A percentile compares a stretch with the other conserved stretches of the same genome.
Conservation (phyloP, 2,329 filamentous ascomycete genomes). For the Alternaria alternata region DNA sequence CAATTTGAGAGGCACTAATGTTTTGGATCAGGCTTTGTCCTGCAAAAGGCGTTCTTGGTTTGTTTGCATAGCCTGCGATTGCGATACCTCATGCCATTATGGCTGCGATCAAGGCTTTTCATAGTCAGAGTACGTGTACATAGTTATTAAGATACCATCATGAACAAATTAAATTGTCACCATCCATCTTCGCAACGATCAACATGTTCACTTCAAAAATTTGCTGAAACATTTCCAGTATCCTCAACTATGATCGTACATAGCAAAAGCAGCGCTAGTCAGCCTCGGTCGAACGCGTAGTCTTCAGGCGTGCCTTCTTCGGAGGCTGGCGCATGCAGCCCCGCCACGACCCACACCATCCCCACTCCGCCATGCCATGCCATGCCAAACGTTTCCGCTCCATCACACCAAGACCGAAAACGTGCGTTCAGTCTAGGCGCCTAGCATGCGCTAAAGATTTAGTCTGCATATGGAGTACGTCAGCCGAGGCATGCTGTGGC, state of each 20-base stretch:
- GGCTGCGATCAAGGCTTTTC: conserved; percentile 22
- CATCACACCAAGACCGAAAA: conserved; percentile 25
- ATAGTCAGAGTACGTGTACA: conserved; percentile 12
- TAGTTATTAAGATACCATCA: conserved; percentile 21
- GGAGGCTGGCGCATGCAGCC: background rate
- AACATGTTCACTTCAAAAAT: background rate
- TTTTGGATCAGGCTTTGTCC: conserved; percentile 4
- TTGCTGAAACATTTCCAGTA: background rate
- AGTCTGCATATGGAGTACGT: conserved; percentile 16
- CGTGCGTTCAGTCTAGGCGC: conserved; percentile 21
- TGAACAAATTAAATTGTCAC: background rate
- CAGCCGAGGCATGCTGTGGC: conserved; percentile 30
- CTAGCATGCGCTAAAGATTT: conserved; percentile 13
- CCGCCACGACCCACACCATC: background rate
- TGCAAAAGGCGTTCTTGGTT: conserved; percentile 20
- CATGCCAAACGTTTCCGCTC: conserved; percentile 27
- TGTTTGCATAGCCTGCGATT: conserved; percentile 32
- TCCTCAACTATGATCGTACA: background rate
- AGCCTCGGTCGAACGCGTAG: background rate
- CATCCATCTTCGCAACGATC: background rate
- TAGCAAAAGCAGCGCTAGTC: background rate
- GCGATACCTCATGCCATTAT: conserved; percentile 30
- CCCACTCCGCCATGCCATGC: conserved; percentile 15
- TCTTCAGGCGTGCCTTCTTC: background rate
- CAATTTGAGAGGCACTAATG: conserved; percentile 3